These are phyloP conservation scores for Crepidotus variabilis DNA, from an alignment of 768 basidiomycete genomes.

Conservation along the genomic window DNA sequence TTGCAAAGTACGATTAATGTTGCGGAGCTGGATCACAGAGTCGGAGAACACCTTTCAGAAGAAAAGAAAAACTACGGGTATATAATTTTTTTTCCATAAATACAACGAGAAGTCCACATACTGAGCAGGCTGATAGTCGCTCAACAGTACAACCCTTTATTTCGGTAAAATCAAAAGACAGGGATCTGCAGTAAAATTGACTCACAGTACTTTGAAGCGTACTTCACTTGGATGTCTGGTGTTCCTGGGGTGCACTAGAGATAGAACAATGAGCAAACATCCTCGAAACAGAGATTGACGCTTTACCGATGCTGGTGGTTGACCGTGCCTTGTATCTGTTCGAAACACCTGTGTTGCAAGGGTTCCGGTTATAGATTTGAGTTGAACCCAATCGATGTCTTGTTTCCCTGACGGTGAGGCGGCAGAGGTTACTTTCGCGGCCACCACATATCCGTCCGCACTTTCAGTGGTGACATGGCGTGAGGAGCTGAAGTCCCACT, in stretches of 20 bases:
- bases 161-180: background rate
- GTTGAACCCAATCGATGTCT: constrained; percentile 51
- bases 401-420: constrained; percentile 29
- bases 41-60: no score
- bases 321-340: constrained; percentile 44
- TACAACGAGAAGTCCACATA: no score
- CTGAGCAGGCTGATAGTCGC: no score
- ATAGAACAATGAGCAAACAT: background rate
- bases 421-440: constrained; percentile 31
- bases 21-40: no score
- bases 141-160: background rate
- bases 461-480: constrained; percentile 30
- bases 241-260: constrained; percentile 32
- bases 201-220: constrained; percentile 41
- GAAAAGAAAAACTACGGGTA: no score
- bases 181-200: constrained; percentile 12
- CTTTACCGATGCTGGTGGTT: constrained; percentile 42
- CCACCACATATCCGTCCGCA: constrained; percentile 38
- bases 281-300: background rate
- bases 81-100: no score
- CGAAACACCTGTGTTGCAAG: constrained; percentile 47
- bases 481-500: constrained; percentile 46
- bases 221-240: constrained; percentile 37
- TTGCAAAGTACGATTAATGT: no score
- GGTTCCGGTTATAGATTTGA: constrained; percentile 37